phyloP scores from a whole-genome alignment of 176 grass and related monocot species.

The Aegilops longissima region DNA sequence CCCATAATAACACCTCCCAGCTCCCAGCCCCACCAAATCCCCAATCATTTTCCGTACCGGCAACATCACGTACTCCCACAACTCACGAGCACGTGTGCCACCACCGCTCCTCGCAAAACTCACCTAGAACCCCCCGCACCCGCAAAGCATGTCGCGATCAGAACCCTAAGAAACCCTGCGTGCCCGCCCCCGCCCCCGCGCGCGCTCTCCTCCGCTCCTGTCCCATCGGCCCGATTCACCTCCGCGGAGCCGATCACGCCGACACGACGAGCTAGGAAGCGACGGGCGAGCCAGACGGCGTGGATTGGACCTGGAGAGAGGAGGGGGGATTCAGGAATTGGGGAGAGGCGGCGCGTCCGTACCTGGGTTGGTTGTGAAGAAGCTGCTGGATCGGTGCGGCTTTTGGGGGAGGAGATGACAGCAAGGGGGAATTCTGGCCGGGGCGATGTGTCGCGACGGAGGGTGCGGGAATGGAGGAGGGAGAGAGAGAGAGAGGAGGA shows the following conservation, averaged over 20 bases:
- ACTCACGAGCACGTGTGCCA: slow-evolving; percentile 12
- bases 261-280: neutral
- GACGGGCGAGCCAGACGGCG: neutral
- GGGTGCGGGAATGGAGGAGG: slow-evolving; percentile 5
- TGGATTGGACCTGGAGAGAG: neutral
- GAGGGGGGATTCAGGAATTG: neutral
- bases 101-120: neutral
- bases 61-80: neutral
- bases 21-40: slow-evolving; percentile 30
- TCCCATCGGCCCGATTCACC: slow-evolving; percentile 1
- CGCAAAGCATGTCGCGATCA: slow-evolving; percentile 6
- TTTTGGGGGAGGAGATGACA: neutral
- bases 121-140: neutral
- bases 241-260: neutral
- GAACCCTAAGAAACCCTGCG: slow-evolving; percentile 30
- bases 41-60: slow-evolving; percentile 16
- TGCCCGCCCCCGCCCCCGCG: neutral
- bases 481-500: neutral
- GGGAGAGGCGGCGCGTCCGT: neutral
- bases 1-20: neutral
- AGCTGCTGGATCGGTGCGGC: neutral
- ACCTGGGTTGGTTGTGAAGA: slow-evolving; percentile 29
- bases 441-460: slow-evolving; percentile 5
- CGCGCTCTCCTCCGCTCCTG: neutral
- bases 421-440: neutral